These are phyloP conservation scores for Panellus pusillus DNA, from an alignment of 768 basidiomycete genomes.

Conservation along the genomic window DNA sequence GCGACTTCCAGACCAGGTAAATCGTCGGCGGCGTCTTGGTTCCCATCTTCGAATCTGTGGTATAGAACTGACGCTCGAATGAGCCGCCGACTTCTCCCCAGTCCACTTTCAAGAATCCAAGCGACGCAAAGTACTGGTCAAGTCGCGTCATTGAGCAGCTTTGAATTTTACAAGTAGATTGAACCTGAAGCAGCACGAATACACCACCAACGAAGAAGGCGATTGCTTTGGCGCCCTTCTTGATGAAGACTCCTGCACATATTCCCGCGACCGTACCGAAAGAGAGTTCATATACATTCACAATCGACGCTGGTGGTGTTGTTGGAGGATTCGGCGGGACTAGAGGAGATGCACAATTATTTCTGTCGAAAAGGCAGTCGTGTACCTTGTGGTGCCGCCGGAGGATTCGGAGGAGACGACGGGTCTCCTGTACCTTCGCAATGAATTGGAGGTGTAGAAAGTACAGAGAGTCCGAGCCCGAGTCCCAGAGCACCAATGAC, in stretches of 20 bases:
- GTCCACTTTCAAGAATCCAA: slow-evolving; percentile 73
- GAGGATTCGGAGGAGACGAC: no score
- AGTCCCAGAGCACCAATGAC: slow-evolving; percentile 22
- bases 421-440: slow-evolving; percentile 59
- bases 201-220: slow-evolving; percentile 89
- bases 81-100: slow-evolving; percentile 65
- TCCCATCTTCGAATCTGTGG: slow-evolving; percentile 52
- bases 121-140: slow-evolving; percentile 74
- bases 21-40: slow-evolving; percentile 61
- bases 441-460: slow-evolving; percentile 37
- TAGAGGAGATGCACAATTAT: no score
- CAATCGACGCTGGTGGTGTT: slow-evolving; percentile 69
- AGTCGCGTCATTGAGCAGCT: neutral
- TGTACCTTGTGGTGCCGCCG: no score
- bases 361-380: no score
- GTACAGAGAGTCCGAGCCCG: slow-evolving; percentile 23
- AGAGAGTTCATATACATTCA: slow-evolving; percentile 78
- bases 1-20: slow-evolving; percentile 61
- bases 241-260: slow-evolving; percentile 90
- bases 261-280: slow-evolving; percentile 90
- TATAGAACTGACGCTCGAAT: slow-evolving; percentile 77
- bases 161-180: slow-evolving; percentile 16
- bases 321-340: slow-evolving; percentile 16
- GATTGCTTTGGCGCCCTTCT: slow-evolving; percentile 84
- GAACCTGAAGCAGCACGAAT: slow-evolving; percentile 88